These are phyloP conservation scores for Citrus inodora DNA, from an alignment of 345 rosid genomes.

Conservation along the genomic window DNA sequence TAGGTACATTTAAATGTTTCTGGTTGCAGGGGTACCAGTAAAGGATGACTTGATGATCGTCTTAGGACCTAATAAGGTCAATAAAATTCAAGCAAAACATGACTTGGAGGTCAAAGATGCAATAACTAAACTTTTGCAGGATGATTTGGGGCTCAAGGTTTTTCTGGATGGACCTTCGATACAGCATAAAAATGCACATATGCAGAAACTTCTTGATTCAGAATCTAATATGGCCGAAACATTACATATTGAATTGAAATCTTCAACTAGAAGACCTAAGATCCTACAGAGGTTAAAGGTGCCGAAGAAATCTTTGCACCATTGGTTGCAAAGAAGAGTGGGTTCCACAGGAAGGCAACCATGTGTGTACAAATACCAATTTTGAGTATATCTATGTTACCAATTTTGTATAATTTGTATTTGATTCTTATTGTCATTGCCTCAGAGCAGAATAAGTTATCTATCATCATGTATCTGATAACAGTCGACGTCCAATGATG, in stretches of 20 bases:
- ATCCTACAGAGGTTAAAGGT: constrained; percentile 60
- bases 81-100: constrained; percentile 23
- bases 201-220: constrained; percentile 7
- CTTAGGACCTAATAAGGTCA: constrained; percentile 43
- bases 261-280: constrained; percentile 65
- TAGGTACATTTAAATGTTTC: constrained; percentile 10
- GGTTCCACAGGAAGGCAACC: constrained; percentile 25
- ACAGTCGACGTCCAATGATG: not conserved
- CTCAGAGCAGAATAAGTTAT: not conserved
- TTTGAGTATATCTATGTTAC: not conserved
- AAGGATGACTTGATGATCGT: constrained; percentile 72
- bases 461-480: not conserved
- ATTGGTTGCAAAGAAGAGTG: constrained; percentile 57
- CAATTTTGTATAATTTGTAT: not conserved
- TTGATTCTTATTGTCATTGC: not conserved
- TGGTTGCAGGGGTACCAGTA: constrained; percentile 53
- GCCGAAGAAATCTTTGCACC: constrained; percentile 53
- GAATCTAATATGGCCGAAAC: constrained; percentile 20
- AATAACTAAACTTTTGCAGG: constrained; percentile 49
- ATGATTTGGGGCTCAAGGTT: constrained; percentile 73
- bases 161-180: constrained; percentile 30
- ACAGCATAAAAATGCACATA: not conserved
- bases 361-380: constrained; percentile 23
- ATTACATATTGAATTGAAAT: constrained; percentile 20
- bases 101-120: constrained; percentile 47